Conservation (phyloP, 2,329 filamentous ascomycete genomes). For the Allantophomopsis lycopodina region DNA sequence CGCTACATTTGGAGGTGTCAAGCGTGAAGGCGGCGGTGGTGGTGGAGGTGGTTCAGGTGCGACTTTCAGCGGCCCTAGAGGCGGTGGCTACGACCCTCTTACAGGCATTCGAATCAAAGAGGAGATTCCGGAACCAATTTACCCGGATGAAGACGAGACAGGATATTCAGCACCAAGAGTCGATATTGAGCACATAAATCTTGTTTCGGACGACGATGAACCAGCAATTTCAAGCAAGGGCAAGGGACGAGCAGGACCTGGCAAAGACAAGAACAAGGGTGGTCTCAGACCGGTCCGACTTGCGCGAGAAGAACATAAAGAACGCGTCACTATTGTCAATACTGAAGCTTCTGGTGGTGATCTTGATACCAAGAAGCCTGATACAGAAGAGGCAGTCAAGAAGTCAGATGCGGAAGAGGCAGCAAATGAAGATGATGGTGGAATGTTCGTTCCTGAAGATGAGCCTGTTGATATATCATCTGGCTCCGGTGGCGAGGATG, state of each 20-base stretch:
- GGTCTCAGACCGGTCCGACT: slow-evolving; percentile 15
- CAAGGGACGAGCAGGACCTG: slow-evolving; percentile 2
- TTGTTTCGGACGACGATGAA: slow-evolving; percentile 8
- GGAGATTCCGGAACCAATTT: slow-evolving; percentile 9
- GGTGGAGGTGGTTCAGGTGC: neutral
- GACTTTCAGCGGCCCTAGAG: neutral
- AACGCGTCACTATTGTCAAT: slow-evolving; percentile 15
- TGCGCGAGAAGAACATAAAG: slow-evolving; percentile 15
- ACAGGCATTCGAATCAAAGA: neutral
- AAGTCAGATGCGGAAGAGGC: neutral
- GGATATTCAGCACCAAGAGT: slow-evolving; percentile 5
- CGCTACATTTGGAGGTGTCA: neutral
- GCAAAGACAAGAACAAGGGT: slow-evolving; percentile 2
- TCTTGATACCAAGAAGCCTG: too few relatives aligned
- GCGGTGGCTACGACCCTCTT: neutral
- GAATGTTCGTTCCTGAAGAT: neutral
- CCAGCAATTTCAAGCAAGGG: slow-evolving; percentile 2
- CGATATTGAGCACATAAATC: slow-evolving; percentile 17
- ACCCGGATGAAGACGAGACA: slow-evolving; percentile 14
- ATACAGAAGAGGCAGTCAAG: neutral
- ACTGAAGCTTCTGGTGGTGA: slow-evolving; percentile 1
- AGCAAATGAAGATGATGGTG: neutral
- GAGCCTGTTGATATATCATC: neutral
- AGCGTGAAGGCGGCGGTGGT: neutral
- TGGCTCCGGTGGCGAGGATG: neutral